These are phyloP conservation scores for Lentinula lateritia DNA, from an alignment of 768 basidiomycete species.

Conservation along the genomic window DNA sequence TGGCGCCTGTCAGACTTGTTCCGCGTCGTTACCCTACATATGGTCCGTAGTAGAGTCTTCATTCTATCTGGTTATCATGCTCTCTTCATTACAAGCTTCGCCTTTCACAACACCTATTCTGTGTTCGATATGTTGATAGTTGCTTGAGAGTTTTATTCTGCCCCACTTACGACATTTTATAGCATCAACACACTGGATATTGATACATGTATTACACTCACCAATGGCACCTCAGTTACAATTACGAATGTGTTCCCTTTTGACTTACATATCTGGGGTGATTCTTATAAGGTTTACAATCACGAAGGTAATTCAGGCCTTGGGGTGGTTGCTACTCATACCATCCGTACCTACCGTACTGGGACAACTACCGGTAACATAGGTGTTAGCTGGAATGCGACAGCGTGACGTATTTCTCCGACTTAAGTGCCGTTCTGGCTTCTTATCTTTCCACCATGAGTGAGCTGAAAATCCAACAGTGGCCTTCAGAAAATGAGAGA, in stretches of 20 bases:
- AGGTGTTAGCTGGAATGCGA: too few relatives aligned
- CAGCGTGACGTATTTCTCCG: too few relatives aligned
- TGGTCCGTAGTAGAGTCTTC: background rate
- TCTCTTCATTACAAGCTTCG: background rate
- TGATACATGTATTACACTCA: background rate
- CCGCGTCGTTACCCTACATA: constrained; percentile 2
- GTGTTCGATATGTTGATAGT: background rate
- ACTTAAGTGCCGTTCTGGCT: too few relatives aligned
- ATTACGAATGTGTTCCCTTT: background rate
- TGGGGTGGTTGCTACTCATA: too few relatives aligned
- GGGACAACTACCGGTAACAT: too few relatives aligned
- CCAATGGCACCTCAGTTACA: background rate
- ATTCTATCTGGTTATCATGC: background rate
- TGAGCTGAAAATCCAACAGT: background rate
- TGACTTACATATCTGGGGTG: background rate
- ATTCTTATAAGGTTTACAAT: too few relatives aligned
- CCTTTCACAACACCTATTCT: background rate
- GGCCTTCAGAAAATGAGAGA: constrained; percentile 16
- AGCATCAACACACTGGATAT: background rate
- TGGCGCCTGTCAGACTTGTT: background rate
- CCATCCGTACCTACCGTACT: too few relatives aligned
- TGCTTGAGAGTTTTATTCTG: background rate
- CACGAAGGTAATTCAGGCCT: too few relatives aligned
- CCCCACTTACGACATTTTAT: background rate
- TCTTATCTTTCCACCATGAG: background rate